These are phyloP conservation scores for barley (Hordeum vulgare) DNA, from an alignment of 176 grass and related monocot genomes.

Conservation along the genomic window MorexV3_pseudomolecules_assembly NC_058522.1:244871025-244871524, in stretches of 20 bases:
- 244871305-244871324: background rate
- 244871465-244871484: constrained; percentile 11
- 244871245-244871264: background rate
- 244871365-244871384: background rate
- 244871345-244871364: background rate
- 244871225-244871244: background rate
- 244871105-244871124: background rate
- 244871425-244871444: background rate
- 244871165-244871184: background rate
- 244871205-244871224: background rate
- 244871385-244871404: background rate
- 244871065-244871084: background rate
- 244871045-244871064: background rate
- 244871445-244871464: background rate
- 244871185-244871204: background rate
- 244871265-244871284: background rate
- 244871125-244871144: background rate
- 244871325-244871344: background rate
- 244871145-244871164: background rate
- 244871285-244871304: background rate
- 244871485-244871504: background rate
- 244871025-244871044: background rate
- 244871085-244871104: background rate
- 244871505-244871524: background rate
- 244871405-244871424: constrained; percentile 1